Evolutionary conservation across 2,329 filamentous ascomycete genomes (phyloP).

Genomic region (Lachnellula subtilissima): DNA sequence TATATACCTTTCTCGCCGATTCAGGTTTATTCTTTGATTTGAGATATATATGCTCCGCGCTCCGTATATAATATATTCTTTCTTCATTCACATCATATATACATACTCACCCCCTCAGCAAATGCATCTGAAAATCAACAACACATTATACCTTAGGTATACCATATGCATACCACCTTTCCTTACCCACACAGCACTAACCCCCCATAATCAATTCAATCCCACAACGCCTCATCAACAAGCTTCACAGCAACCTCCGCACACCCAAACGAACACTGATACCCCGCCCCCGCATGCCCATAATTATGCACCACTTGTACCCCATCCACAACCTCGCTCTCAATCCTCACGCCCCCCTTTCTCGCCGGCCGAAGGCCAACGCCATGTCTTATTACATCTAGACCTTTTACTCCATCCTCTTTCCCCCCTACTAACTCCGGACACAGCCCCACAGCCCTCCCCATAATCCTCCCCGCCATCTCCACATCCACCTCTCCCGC

Average conservation of each 20-base stretch:
- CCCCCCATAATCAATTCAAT: not conserved
- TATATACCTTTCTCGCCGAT: no score
- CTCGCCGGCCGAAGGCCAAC: slow-evolving; percentile 65
- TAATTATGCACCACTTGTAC: slow-evolving; percentile 56
- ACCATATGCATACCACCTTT: not conserved
- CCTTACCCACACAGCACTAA: not conserved
- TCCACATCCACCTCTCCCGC: slow-evolving; percentile 59
- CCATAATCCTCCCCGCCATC: slow-evolving; percentile 63
- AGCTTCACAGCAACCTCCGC: slow-evolving; percentile 61
- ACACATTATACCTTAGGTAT: not conserved
- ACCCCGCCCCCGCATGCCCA: slow-evolving; percentile 59
- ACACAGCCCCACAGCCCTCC: slow-evolving; percentile 53
- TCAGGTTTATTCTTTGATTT: no score
- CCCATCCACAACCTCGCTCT: slow-evolving; percentile 53
- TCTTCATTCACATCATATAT: no score
- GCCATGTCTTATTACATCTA: slow-evolving; percentile 62
- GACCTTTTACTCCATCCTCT: slow-evolving; percentile 56
- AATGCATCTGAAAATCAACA: no score
- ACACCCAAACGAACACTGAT: slow-evolving; percentile 63
- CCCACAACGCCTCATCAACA: slow-evolving; percentile 47
- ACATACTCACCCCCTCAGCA: no score
- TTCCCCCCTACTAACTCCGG: slow-evolving; percentile 54
- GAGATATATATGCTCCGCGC: no score
- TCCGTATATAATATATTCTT: no score
- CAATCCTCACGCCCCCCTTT: slow-evolving; percentile 55